These are phyloP conservation scores for Tulasnella sp. DNA, from an alignment of 768 basidiomycete genomes.

Conservation along the genomic window DNA sequence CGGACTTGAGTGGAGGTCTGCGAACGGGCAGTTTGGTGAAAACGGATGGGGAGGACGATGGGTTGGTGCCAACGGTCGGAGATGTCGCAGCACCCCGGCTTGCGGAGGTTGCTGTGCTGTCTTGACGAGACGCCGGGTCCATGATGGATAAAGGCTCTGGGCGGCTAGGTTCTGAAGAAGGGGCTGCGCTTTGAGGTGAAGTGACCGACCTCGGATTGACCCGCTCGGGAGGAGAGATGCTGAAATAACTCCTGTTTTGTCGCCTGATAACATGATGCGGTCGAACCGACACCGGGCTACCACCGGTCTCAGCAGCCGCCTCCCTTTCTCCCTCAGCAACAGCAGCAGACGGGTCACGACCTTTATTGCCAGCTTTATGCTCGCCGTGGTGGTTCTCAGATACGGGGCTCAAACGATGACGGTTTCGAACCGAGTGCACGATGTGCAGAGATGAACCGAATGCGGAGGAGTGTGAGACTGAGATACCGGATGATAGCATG, in stretches of 20 bases:
- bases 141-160: neutral
- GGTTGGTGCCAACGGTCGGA: neutral
- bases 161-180: neutral
- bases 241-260: constrained; percentile 23
- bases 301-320: neutral
- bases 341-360: neutral
- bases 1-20: constrained; percentile 44
- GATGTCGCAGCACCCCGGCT: neutral
- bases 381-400: constrained; percentile 46
- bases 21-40: constrained; percentile 28
- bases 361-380: neutral
- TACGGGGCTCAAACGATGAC: constrained; percentile 60
- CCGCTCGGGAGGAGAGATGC: constrained; percentile 24
- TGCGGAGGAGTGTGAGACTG: constrained; percentile 53
- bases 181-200: neutral
- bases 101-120: neutral
- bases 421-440: constrained; percentile 40
- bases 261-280: neutral
- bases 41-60: constrained; percentile 25
- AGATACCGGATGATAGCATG: constrained; percentile 41
- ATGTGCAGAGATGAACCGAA: constrained; percentile 46
- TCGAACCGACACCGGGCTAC: neutral
- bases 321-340: neutral
- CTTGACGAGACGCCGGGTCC: neutral
- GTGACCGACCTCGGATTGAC: constrained; percentile 6